These are phyloP conservation scores for Neurospora intermedia DNA, from an alignment of 495 filamentous ascomycete species.

Conservation along the genomic window DNA sequence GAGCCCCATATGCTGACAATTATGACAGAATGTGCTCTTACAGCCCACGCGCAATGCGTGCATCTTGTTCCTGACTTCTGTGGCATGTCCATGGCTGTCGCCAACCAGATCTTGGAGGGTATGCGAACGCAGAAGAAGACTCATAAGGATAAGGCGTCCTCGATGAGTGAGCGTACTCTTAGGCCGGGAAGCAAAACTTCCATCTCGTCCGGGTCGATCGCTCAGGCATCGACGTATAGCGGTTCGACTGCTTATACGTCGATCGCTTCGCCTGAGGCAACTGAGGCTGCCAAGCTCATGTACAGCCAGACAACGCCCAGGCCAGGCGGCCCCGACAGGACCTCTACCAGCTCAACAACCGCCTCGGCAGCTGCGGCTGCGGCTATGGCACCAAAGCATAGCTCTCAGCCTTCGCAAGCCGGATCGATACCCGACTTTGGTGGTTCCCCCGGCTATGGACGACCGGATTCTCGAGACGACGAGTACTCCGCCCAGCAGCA, in stretches of 20 bases:
- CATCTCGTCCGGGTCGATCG: slow-evolving; percentile 15
- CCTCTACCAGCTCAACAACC: slow-evolving; percentile 27
- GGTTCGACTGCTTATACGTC: slow-evolving; percentile 24
- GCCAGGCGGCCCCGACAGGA: slow-evolving; percentile 28
- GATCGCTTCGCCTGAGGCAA: slow-evolving; percentile 34
- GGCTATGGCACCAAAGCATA: slow-evolving; percentile 29
- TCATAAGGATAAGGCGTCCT: slow-evolving; percentile 37
- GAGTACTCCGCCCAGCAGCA: slow-evolving; percentile 40
- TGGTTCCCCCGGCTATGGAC: slow-evolving; percentile 29
- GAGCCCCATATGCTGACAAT: slow-evolving; percentile 11
- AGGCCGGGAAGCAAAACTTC: slow-evolving; percentile 41
- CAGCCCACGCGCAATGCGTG: slow-evolving; percentile 80
- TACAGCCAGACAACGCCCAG: slow-evolving; percentile 40
- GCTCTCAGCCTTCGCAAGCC: slow-evolving; percentile 15
- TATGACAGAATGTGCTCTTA: slow-evolving; percentile 76
- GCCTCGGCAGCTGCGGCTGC: slow-evolving; percentile 38
- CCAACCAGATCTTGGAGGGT: slow-evolving; percentile 78
- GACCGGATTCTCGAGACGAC: slow-evolving; percentile 24
- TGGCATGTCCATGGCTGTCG: slow-evolving; percentile 96
- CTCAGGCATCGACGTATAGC: slow-evolving; percentile 13
- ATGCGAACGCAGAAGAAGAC: slow-evolving; percentile 49
- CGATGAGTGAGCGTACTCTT: slow-evolving; percentile 55
- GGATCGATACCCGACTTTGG: slow-evolving; percentile 27
- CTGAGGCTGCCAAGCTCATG: slow-evolving; percentile 41
- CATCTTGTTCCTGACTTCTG: slow-evolving; percentile 98